These are phyloP conservation scores for Paramecium pentaurelia DNA, from an alignment of 73 alveolate genomes.

Conservation along the genomic window DNA sequence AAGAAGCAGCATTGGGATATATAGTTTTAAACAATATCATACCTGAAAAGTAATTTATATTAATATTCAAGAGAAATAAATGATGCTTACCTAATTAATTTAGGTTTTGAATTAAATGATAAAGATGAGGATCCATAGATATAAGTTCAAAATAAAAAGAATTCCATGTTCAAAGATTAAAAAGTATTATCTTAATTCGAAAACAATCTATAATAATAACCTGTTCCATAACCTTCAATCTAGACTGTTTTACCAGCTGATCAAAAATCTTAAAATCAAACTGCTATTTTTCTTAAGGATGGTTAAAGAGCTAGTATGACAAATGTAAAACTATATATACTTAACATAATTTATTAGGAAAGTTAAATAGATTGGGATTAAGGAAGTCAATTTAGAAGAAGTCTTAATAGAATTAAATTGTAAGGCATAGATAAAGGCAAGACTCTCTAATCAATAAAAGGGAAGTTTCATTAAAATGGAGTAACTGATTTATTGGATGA, in stretches of 20 bases:
- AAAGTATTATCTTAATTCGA: neutral
- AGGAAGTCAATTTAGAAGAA: neutral
- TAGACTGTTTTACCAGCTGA: neutral
- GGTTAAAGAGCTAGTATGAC: neutral
- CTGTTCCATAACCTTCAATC: constrained; percentile 7
- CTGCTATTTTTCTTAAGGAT: neutral
- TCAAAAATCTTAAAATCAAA: neutral
- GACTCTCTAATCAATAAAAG: neutral
- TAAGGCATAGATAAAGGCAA: neutral
- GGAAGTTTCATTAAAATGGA: neutral
- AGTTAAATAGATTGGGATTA: constrained; percentile 13
- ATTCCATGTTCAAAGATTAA: neutral
- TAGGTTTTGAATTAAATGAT: neutral
- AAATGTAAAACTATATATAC: neutral
- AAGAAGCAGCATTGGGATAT: constrained; percentile 38
- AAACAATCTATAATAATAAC: neutral
- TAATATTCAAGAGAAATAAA: neutral
- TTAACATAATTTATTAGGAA: neutral
- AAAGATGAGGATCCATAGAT: neutral
- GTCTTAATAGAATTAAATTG: neutral
- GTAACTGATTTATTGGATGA: neutral
- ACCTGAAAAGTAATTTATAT: neutral
- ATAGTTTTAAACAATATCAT: neutral
- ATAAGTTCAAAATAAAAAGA: neutral
- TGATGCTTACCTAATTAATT: neutral